These are phyloP conservation scores for Komagataea norvegica DNA, from an alignment of 1,139 yeast genomes.

Conservation along the genomic window DNA sequence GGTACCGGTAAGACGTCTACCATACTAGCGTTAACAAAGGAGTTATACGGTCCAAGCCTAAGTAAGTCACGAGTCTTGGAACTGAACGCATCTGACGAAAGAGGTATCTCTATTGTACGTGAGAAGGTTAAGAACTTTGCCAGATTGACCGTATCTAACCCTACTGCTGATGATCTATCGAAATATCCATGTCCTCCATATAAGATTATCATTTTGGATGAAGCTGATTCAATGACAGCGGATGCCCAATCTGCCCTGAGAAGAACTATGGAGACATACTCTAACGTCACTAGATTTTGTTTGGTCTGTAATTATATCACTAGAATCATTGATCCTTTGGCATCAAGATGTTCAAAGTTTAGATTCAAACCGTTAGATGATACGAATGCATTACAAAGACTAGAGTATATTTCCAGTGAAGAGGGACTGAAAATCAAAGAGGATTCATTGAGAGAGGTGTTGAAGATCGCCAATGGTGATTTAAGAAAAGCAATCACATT, in stretches of 20 bases:
- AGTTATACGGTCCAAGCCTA: slow-evolving; percentile 70
- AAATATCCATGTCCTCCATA: slow-evolving; percentile 94
- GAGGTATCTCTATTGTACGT: slow-evolving; percentile 91
- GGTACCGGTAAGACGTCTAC: slow-evolving; percentile 98
- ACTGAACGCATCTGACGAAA: slow-evolving; percentile 91
- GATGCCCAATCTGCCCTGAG: slow-evolving; percentile 96
- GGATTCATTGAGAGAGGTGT: slow-evolving; percentile 54
- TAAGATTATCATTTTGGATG: slow-evolving; percentile 80
- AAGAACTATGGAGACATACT: slow-evolving; percentile 94
- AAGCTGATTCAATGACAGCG: slow-evolving; percentile 98
- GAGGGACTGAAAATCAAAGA: slow-evolving; percentile 44
- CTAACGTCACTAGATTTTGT: slow-evolving; percentile 88
- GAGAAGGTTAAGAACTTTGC: slow-evolving; percentile 93
- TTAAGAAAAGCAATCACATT: slow-evolving; percentile 88
- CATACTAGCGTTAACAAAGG: slow-evolving; percentile 79
- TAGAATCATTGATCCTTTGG: slow-evolving; percentile 91
- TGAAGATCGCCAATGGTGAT: slow-evolving; percentile 78
- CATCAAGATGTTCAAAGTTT: slow-evolving; percentile 93
- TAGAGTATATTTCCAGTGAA: slow-evolving; percentile 51
- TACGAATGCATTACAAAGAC: slow-evolving; percentile 61
- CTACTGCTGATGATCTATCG: slow-evolving; percentile 58
- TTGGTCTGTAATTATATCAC: slow-evolving; percentile 94
- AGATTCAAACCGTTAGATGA: slow-evolving; percentile 78
- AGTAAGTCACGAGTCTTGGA: slow-evolving; percentile 79
- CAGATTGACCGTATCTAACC: slow-evolving; percentile 77